Base-by-base conservation (phyloP, 805 yeast species). In the Candida palmyrensis region DNA sequence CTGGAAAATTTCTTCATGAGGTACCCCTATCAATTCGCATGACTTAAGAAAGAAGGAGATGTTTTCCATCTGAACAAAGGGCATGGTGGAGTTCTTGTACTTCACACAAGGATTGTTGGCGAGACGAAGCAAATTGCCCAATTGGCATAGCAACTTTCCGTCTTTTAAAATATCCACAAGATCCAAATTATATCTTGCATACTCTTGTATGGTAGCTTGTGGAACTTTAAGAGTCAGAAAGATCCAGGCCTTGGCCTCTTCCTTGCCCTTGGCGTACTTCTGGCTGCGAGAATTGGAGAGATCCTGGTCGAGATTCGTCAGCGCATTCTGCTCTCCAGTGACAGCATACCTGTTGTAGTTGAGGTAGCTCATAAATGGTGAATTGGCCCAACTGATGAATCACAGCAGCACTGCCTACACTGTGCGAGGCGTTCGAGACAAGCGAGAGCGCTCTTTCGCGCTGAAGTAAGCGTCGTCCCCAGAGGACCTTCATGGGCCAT, bases 21-120 rank as follows among this genome's bases (percentile, higher is more conserved):
- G 85, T 2, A 86, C 78, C 2, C 90, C 90, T 33, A 77, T 63
- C 4, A 51, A 33, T 41, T 78, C 73, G 31, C 87, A 77, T 35
- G 79, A 75, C 5, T 66, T 58, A 24, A 86, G 59, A 48, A 86
- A 86, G 42, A 75, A 74, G 31, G 86, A 76, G 21, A 86, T 84
- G 48, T 85, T 85, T 49, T 86, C 95, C 96, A 86, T 86, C 57
- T 79, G 75, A 12, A 60, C 54, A 36, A 85, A 86, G 2, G 94
- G 90, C 80, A 84, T 77, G 32, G 66, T 64, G 8, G 86, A 75
- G 31, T 66, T 66, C 50, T 81, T 84, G 51, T 55, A 78, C 40
- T 68, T 73, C 3, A 65, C 51, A 2, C 60, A 45, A 2, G 66
- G 65, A 19, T 57, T 52, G n/a, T 29, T 17, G 2, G 57, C 51